These are phyloP conservation scores for Coprinellus micaceus DNA, from an alignment of 768 basidiomycete genomes.

Conservation along the genomic window DNA sequence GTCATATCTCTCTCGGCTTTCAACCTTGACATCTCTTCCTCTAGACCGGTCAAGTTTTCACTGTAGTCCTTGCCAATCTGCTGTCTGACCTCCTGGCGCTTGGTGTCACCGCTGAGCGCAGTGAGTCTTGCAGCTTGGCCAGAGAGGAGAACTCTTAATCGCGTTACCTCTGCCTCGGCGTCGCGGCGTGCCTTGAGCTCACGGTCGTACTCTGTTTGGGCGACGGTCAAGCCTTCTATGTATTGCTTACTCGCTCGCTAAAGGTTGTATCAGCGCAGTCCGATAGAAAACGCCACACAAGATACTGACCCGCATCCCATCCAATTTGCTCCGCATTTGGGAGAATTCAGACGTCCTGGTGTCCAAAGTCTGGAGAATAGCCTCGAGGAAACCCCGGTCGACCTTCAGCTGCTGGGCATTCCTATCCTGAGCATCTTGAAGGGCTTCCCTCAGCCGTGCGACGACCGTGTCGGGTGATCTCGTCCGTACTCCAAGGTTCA, in stretches of 20 bases:
- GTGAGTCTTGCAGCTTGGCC: constrained; percentile 87
- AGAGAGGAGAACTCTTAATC: constrained; percentile 78
- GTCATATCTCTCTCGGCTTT: constrained; percentile 89
- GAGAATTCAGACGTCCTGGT: constrained; percentile 55
- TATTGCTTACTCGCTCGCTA: constrained; percentile 91
- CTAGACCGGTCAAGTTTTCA: constrained; percentile 71
- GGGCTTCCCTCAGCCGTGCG: constrained; percentile 54
- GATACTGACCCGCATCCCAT: constrained; percentile 78
- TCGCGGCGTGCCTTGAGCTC: constrained; percentile 87
- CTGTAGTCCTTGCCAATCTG: constrained; percentile 76
- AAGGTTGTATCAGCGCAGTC: neutral
- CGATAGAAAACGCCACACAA: constrained; percentile 1
- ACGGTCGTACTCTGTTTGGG: constrained; percentile 90
- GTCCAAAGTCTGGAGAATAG: constrained; percentile 64
- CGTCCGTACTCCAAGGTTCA: constrained; percentile 21
- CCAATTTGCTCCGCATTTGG: constrained; percentile 72
- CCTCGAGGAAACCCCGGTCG: constrained; percentile 70
- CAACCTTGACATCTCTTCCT: constrained; percentile 82
- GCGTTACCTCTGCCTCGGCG: constrained; percentile 87
- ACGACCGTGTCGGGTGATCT: constrained; percentile 25
- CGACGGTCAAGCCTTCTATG: constrained; percentile 87
- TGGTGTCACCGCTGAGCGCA: constrained; percentile 76
- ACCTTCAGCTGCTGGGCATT: constrained; percentile 61
- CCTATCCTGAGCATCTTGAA: constrained; percentile 57
- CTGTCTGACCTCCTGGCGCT: constrained; percentile 73